phyloP scores from a whole-genome alignment of 176 grass and related monocot genomes.

The Pharus latifolius region DNA sequence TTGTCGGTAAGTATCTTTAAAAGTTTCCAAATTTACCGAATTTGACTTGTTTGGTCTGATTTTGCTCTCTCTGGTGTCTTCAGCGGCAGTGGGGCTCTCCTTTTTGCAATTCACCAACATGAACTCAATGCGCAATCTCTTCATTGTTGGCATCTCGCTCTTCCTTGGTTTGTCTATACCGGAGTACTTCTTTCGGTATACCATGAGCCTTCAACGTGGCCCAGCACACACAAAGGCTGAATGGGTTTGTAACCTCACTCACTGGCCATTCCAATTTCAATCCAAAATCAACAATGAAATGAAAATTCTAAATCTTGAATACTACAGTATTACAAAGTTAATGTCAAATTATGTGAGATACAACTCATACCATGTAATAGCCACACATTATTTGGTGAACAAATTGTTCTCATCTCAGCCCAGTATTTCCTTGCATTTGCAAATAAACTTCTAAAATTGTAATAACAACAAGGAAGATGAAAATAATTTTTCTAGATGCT shows the following conservation, averaged over 20 bases:
- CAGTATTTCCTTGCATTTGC: neutral
- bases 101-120: slow-evolving; percentile 97
- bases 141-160: slow-evolving; percentile 76
- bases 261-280: neutral
- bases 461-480: no score
- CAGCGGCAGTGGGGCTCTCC: slow-evolving; percentile 90
- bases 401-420: neutral
- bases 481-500: no score
- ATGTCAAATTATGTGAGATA: neutral
- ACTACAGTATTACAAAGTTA: neutral
- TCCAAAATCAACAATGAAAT: neutral
- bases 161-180: slow-evolving; percentile 91
- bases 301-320: neutral
- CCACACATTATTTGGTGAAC: neutral
- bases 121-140: slow-evolving; percentile 97
- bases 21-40: neutral
- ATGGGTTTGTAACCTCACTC: slow-evolving; percentile 48
- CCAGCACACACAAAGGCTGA: slow-evolving; percentile 85
- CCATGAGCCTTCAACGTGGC: slow-evolving; percentile 33
- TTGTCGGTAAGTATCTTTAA: slow-evolving; percentile 47
- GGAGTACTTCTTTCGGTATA: slow-evolving; percentile 84
- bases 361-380: neutral
- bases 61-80: slow-evolving; percentile 14
- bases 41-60: neutral
- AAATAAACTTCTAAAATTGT: no score